phyloP scores from a whole-genome alignment of 805 yeast species.

The Ogataea wickerhamii region DNA sequence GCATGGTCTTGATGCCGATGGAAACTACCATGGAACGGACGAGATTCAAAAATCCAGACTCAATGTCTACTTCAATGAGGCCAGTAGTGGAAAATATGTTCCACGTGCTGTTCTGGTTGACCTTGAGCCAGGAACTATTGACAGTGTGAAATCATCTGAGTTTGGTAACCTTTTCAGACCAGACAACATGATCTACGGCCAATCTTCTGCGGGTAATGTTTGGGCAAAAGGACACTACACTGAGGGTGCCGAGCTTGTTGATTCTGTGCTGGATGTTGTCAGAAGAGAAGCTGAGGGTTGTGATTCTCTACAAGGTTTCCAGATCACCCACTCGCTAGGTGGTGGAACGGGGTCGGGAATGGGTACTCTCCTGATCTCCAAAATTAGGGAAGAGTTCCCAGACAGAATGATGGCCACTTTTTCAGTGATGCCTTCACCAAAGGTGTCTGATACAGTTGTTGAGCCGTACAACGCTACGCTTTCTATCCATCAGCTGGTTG shows the following conservation, averaged over 20 bases:
- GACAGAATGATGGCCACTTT: conserved; percentile 96
- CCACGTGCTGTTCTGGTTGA: conserved; percentile 92
- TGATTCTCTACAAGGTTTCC: conserved; percentile 93
- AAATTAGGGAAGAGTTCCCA: conserved; percentile 87
- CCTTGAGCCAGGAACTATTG: conserved; percentile 92
- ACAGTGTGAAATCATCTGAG: conserved; percentile 73
- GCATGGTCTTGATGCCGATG: conserved; percentile 75
- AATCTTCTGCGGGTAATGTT: conserved; percentile 90
- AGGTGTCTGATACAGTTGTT: conserved; percentile 87
- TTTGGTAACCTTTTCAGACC: conserved; percentile 89
- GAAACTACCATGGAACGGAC: conserved; percentile 61
- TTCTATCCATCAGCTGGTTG: conserved; percentile 87
- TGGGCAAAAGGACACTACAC: conserved; percentile 98
- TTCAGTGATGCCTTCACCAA: conserved; percentile 89
- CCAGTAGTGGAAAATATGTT: conserved; percentile 82
- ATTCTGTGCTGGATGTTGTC: conserved; percentile 81
- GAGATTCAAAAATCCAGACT: conserved; percentile 51
- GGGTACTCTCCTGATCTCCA: conserved; percentile 85
- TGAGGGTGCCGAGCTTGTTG: conserved; percentile 93
- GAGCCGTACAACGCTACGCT: conserved; percentile 94
- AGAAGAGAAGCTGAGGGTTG: conserved; percentile 93
- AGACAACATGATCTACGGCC: conserved; percentile 85
- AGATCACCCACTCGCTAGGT: conserved; percentile 76
- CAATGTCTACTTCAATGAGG: conserved; percentile 86
- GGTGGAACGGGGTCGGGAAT: conserved; percentile 98